Evolutionary conservation across 1,284 basidiomycete species (phyloP).

Genomic region (Tremellales sp.): DNA sequence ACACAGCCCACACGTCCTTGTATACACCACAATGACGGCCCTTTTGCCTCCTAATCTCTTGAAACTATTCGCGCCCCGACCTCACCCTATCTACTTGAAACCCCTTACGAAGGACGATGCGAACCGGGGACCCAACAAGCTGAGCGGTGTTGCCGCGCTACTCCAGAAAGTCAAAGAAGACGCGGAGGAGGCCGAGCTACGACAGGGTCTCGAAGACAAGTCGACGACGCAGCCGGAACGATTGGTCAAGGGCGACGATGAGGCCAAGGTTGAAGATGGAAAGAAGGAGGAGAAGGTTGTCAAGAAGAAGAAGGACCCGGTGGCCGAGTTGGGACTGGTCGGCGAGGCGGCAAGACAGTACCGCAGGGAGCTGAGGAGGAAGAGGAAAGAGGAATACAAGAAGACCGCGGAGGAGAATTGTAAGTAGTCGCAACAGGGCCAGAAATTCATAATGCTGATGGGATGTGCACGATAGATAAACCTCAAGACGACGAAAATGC

Average conservation of each 20-base stretch:
- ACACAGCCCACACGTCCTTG: background rate
- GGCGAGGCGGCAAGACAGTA: conserved; percentile 58
- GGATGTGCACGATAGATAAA: conserved; percentile 59
- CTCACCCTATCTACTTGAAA: conserved; percentile 75
- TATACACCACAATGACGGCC: conserved; percentile 57
- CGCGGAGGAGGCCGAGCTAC: conserved; percentile 55
- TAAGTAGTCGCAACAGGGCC: conserved; percentile 50
- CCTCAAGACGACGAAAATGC: conserved; percentile 88
- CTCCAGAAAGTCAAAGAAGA: conserved; percentile 71
- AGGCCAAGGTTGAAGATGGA: conserved; percentile 48
- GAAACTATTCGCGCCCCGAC: conserved; percentile 88
- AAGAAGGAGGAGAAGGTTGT: conserved; percentile 64
- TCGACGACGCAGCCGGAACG: conserved; percentile 3
- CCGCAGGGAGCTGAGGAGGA: conserved; percentile 71
- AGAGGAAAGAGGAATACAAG: conserved; percentile 72
- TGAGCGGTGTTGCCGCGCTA: conserved; percentile 67
- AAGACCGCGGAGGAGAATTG: conserved; percentile 76
- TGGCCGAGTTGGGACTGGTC: conserved; percentile 51
- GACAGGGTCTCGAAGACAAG: conserved; percentile 38
- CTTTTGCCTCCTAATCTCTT: conserved; percentile 88
- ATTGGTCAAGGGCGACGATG: background rate
- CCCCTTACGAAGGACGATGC: conserved; percentile 78
- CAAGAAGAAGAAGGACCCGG: conserved; percentile 58
- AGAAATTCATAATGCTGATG: conserved; percentile 1
- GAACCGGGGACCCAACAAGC: conserved; percentile 64